Conservation (phyloP, 1,139 yeast species). For the Saccharomyces hybrid region DNA sequence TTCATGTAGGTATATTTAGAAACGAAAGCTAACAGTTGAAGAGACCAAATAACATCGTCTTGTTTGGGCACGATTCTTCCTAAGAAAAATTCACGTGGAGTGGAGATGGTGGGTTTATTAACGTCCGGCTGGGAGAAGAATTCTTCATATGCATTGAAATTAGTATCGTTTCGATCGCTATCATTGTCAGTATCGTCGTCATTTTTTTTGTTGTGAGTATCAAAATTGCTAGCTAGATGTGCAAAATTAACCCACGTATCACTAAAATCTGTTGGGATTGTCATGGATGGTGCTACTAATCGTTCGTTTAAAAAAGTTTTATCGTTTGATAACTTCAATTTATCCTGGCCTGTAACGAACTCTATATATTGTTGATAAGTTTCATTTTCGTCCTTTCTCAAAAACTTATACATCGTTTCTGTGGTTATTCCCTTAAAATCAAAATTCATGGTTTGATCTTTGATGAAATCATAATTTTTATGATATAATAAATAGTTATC, state of each 20-base stretch:
- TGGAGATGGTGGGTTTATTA: slow-evolving; percentile 22
- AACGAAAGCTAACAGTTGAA: slow-evolving; percentile 84
- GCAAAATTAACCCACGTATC: slow-evolving; percentile 13
- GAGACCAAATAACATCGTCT: slow-evolving; percentile 90
- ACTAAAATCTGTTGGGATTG: slow-evolving; percentile 21
- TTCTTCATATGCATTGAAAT: slow-evolving; percentile 8
- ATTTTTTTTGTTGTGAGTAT: not conserved
- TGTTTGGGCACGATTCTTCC: slow-evolving; percentile 81
- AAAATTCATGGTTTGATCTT: slow-evolving; percentile 23
- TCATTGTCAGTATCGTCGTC: slow-evolving; percentile 4
- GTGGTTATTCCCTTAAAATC: slow-evolving; percentile 15
- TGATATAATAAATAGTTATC: slow-evolving; percentile 60
- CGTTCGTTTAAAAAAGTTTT: slow-evolving; percentile 11
- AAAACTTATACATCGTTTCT: slow-evolving; percentile 12
- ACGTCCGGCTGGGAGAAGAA: slow-evolving; percentile 15
- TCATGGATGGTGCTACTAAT: slow-evolving; percentile 10
- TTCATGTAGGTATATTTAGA: slow-evolving; percentile 84
- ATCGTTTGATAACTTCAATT: slow-evolving; percentile 12
- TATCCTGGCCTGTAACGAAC: slow-evolving; percentile 16
- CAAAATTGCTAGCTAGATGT: not conserved
- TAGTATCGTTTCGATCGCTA: not conserved
- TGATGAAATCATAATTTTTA: slow-evolving; percentile 32
- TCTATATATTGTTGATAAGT: slow-evolving; percentile 16
- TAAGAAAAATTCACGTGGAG: slow-evolving; percentile 60
- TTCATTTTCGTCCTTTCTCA: slow-evolving; percentile 16